Evolutionary conservation across 2,329 filamentous ascomycete genomes (phyloP).

Genomic region (Pestalotiopsis sp.): DNA sequence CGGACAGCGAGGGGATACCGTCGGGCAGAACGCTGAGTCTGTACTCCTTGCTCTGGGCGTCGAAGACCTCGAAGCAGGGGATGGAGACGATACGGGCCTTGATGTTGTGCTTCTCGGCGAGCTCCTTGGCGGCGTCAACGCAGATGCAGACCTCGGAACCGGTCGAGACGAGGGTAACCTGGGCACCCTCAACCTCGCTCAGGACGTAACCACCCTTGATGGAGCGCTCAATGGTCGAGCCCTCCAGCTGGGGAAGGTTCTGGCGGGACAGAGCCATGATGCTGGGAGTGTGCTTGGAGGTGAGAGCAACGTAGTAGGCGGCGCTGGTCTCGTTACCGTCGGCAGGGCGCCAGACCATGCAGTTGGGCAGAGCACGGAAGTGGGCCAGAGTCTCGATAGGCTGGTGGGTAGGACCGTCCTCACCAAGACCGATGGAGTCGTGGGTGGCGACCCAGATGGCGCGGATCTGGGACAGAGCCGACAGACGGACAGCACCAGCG

Average conservation of each 20-base stretch:
- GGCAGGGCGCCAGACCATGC: conserved; percentile 98
- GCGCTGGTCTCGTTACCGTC: conserved; percentile 98
- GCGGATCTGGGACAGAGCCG: conserved; percentile 86
- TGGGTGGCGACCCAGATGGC: conserved; percentile 96
- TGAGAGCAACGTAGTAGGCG: conserved; percentile 95
- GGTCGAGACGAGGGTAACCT: conserved; percentile 89
- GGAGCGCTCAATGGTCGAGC: conserved; percentile 84
- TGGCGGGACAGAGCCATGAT: conserved; percentile 95
- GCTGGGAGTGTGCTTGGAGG: conserved; percentile 85
- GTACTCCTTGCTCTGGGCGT: conserved; percentile 93
- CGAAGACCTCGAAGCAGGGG: conserved; percentile 97
- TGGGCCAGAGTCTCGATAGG: conserved; percentile 97
- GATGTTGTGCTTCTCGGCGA: conserved; percentile 86
- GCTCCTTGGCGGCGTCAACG: conserved; percentile 88
- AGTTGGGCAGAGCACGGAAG: conserved; percentile 98
- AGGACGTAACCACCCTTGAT: conserved; percentile 95
- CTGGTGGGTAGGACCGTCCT: conserved; percentile 98
- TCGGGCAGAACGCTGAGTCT: conserved; percentile 89
- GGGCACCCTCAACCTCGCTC: conserved; percentile 80
- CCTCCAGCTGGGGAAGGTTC: conserved; percentile 97
- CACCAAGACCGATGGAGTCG: conserved; percentile 98
- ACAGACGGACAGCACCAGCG: conserved; percentile 92
- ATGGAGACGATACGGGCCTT: conserved; percentile 92
- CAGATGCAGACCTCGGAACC: conserved; percentile 95
- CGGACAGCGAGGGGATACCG: conserved; percentile 87